Evolutionary conservation across 768 basidiomycete species (phyloP).

Genomic region (Lactarius pseudohatsudake): DNA sequence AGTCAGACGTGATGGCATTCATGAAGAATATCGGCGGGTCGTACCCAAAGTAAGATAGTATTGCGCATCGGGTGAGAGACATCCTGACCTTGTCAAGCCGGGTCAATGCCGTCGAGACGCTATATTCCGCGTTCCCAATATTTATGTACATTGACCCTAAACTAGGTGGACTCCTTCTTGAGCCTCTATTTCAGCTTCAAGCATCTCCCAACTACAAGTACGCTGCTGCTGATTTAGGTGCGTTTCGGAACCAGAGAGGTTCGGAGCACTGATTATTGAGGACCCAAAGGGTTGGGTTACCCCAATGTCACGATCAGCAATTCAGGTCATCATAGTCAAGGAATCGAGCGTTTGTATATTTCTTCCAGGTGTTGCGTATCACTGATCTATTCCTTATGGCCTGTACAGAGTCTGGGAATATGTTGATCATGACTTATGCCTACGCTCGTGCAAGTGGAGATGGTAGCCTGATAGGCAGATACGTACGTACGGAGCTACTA

Average conservation of each 20-base stretch:
- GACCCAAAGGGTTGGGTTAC: constrained; percentile 3
- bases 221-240: constrained; percentile 31
- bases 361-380: too few species aligned
- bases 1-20: constrained; percentile 52
- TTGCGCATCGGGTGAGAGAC: neutral
- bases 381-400: neutral
- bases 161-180: constrained; percentile 39
- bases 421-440: constrained; percentile 38
- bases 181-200: constrained; percentile 31
- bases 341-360: constrained; percentile 18
- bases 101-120: constrained; percentile 55
- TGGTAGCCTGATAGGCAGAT: constrained; percentile 30
- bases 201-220: constrained; percentile 20
- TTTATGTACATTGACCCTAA: constrained; percentile 54
- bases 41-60: constrained; percentile 39
- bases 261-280: neutral
- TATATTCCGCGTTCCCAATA: constrained; percentile 50
- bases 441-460: constrained; percentile 34
- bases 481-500: constrained; percentile 20
- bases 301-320: constrained; percentile 15
- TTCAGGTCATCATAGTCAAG: constrained; percentile 3
- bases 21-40: constrained; percentile 37
- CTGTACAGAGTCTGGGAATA: constrained; percentile 36
- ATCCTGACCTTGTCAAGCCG: constrained; percentile 12
- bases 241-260: neutral